Evolutionary conservation across 768 basidiomycete genomes (phyloP).

Genomic region (Mycena capillaripes): DNA sequence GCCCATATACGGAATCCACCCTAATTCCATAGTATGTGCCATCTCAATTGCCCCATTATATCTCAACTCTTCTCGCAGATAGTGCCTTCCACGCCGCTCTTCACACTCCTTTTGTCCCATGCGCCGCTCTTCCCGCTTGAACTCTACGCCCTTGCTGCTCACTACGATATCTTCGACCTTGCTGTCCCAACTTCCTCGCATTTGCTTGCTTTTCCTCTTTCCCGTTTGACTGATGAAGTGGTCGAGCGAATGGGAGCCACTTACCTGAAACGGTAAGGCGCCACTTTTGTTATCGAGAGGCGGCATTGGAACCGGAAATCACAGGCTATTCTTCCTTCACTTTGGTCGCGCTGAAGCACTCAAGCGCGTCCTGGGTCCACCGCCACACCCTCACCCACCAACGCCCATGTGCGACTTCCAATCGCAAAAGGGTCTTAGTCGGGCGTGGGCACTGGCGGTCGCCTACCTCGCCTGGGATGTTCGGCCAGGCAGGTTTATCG

Average conservation of each 20-base stretch:
- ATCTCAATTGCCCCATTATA: background rate
- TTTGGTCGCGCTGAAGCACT: constrained; percentile 87
- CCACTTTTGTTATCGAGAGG: background rate
- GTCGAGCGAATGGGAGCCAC: constrained; percentile 78
- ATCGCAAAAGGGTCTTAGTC: constrained; percentile 83
- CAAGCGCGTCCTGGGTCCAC: constrained; percentile 81
- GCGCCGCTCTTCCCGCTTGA: constrained; percentile 80
- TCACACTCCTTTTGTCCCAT: constrained; percentile 71
- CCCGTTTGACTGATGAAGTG: constrained; percentile 78
- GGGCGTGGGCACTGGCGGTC: constrained; percentile 87
- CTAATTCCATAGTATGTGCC: constrained; percentile 46
- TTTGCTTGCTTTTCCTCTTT: constrained; percentile 78
- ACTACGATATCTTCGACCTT: constrained; percentile 76
- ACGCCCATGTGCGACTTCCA: constrained; percentile 76
- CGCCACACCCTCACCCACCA: constrained; percentile 83
- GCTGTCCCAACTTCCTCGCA: constrained; percentile 83
- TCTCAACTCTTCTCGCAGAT: constrained; percentile 44
- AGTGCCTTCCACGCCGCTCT: constrained; percentile 67
- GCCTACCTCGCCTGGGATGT: constrained; percentile 91
- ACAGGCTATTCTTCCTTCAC: constrained; percentile 80
- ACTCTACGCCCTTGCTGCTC: constrained; percentile 79
- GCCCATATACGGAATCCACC: constrained; percentile 70
- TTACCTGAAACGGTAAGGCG: constrained; percentile 72
- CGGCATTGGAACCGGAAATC: background rate
- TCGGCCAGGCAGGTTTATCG: constrained; percentile 69